Conservation (phyloP, 805 yeast genomes). For the Candida multigemmis region DNA sequence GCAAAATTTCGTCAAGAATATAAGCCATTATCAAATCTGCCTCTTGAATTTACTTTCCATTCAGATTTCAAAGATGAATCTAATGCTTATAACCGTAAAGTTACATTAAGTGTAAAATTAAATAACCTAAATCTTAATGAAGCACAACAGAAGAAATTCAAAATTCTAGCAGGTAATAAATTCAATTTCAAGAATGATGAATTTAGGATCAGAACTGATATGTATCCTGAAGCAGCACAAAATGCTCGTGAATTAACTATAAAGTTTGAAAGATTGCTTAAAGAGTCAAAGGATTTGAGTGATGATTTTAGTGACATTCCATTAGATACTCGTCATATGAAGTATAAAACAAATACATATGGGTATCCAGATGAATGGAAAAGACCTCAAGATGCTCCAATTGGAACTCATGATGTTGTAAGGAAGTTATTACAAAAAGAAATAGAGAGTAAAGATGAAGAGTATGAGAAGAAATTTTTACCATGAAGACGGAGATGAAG, state of each 20-base stretch:
- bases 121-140: slow-evolving; percentile 43
- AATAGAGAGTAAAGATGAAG: slow-evolving; percentile 21
- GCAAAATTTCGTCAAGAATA: slow-evolving; percentile 69
- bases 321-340: slow-evolving; percentile 66
- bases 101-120: slow-evolving; percentile 48
- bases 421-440: slow-evolving; percentile 21
- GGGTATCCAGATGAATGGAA: slow-evolving; percentile 76
- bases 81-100: slow-evolving; percentile 58
- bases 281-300: slow-evolving; percentile 53
- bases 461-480: slow-evolving; percentile 14
- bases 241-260: slow-evolving; percentile 70
- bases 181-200: slow-evolving; percentile 53
- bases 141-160: slow-evolving; percentile 61
- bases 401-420: slow-evolving; percentile 26
- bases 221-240: slow-evolving; percentile 72
- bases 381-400: slow-evolving; percentile 58
- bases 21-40: slow-evolving; percentile 36
- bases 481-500: slow-evolving; percentile 12
- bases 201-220: slow-evolving; percentile 57
- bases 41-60: slow-evolving; percentile 56
- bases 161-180: slow-evolving; percentile 70
- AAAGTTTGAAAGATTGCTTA: slow-evolving; percentile 49
- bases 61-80: slow-evolving; percentile 71
- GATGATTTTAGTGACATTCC: slow-evolving; percentile 74
- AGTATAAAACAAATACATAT: slow-evolving; percentile 25